Evolutionary conservation across 371 early-diverging fungal species (phyloP).

Genomic region (Mitosporidium daphniae): DNA sequence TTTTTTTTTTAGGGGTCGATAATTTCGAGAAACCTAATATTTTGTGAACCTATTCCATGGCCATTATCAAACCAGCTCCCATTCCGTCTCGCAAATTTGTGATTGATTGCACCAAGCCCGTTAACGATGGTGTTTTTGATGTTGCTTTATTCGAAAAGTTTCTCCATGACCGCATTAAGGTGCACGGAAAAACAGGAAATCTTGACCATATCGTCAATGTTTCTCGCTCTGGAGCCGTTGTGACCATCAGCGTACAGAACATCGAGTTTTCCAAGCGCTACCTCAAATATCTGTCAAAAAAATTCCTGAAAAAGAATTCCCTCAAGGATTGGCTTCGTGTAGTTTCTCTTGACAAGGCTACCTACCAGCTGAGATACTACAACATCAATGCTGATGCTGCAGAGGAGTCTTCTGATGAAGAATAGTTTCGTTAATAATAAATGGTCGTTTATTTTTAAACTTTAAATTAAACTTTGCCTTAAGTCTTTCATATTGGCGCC

Average conservation of each 20-base stretch:
- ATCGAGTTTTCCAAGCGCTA: constrained; percentile 72
- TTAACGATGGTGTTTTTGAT: constrained; percentile 75
- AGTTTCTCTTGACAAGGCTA: constrained; percentile 42
- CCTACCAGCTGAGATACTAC: constrained; percentile 80
- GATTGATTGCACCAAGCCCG: constrained; percentile 68
- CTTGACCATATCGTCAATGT: constrained; percentile 28
- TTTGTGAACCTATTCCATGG: too few relatives aligned
- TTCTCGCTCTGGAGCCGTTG: constrained; percentile 26
- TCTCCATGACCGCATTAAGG: constrained; percentile 88
- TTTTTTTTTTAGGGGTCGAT: too few relatives aligned
- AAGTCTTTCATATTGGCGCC: too few relatives aligned
- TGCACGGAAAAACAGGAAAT: constrained; percentile 72
- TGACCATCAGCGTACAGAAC: constrained; percentile 21
- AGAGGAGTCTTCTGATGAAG: constrained; percentile 11
- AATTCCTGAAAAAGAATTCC: constrained; percentile 89
- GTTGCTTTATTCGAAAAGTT: constrained; percentile 42
- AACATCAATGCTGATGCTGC: constrained; percentile 22
- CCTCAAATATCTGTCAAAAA: constrained; percentile 94
- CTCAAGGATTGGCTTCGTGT: constrained; percentile 92
- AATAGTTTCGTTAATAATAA: too few relatives aligned
- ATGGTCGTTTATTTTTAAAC: too few relatives aligned
- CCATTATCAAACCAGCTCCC: too few relatives aligned
- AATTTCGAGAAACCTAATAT: too few relatives aligned
- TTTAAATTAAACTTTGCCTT: too few relatives aligned
- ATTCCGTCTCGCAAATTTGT: constrained; percentile 23